Evolutionary conservation across 306 rosid genomes (phyloP), one percentile per base, ranked within the genome.

Genomic region (Hippophae gyantsensis): DNA sequence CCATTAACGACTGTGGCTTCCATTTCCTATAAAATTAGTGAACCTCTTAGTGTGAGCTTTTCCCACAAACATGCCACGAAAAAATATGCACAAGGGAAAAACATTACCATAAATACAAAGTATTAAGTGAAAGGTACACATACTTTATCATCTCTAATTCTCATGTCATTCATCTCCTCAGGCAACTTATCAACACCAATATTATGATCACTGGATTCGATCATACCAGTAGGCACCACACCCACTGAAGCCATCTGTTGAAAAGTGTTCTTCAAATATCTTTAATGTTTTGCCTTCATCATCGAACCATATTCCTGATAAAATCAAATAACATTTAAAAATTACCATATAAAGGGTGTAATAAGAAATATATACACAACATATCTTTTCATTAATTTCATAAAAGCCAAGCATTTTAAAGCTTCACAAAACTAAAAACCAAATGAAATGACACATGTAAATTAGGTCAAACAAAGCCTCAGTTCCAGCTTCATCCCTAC

Each of bases 1-100:
- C 93, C 93, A 68, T 85, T 65, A 6, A 75, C 86, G 70, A 70
- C 71, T n/a, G 80, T 73, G 27, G 86, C 65, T 66, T 84, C 90
- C 63, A 80, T 78, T 48, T 80, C 86, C 84, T 84, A 69, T 3
- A 48, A 25, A 12, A 49, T 49, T 49, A 3, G 8, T 8, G 6
- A 49, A 49, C 3, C 7, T 49, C 38, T 32, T 2, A 32, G 38
- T 49, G 53, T 12, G 6, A 49, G 13, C 7, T 6, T 13, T 13
- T 23, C 13, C n/a, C 13, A 13, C 5, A 58, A 25, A 49, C 10
- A 43, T 49, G 9, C 43, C 10, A 40, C 14, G 54, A 55, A 6
- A 10, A 49, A 5, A 1, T 1, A 48, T 2, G 38, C 38, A 60
- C 45, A 13, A 14, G 13, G 9, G 7, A 25, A 32, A 42, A 40